phyloP scores from a whole-genome alignment of 2,329 filamentous ascomycete genomes.

The Lizonia empirigonia region DNA sequence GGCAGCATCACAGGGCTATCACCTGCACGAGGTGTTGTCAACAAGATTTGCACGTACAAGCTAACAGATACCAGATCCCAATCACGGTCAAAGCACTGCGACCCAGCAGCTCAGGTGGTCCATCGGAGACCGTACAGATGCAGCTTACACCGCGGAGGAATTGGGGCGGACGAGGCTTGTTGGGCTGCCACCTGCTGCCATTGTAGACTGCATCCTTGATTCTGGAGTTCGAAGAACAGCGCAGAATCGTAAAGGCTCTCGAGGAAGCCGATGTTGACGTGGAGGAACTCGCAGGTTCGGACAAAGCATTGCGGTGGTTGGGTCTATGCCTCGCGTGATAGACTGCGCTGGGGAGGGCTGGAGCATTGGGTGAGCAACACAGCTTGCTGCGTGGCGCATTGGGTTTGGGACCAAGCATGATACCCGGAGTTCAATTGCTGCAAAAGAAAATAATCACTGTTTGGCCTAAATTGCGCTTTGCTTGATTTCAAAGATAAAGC shows the following conservation, averaged over 20 bases:
- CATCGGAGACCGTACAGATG: conserved; percentile 64
- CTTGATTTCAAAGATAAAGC: conserved; percentile 25
- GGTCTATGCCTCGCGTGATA: conserved; percentile 4
- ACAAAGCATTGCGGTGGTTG: conserved; percentile 7
- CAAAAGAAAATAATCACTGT: neutral
- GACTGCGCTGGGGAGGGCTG: conserved; percentile 2
- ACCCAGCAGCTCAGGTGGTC: conserved; percentile 38
- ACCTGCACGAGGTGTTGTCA: conserved; percentile 18
- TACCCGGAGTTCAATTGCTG: conserved; percentile 40
- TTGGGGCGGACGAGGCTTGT: conserved; percentile 88
- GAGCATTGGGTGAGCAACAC: conserved; percentile 23
- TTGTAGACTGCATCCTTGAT: conserved; percentile 56
- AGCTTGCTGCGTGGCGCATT: conserved; percentile 44
- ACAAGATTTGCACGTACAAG: conserved; percentile 2
- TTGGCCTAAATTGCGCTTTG: neutral
- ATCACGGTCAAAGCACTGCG: conserved; percentile 72
- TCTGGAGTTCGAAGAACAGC: neutral
- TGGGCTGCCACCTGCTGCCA: conserved; percentile 90
- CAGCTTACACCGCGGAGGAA: conserved; percentile 75
- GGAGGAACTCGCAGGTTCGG: neutral
- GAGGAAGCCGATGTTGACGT: neutral
- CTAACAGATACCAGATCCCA: conserved; percentile 60
- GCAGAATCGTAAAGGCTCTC: neutral
- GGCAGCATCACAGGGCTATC: conserved; percentile 13
- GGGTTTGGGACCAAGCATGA: conserved; percentile 43